These are phyloP conservation scores for Alternaria alternata DNA, from an alignment of 2,329 filamentous ascomycete species.

Conservation along the genomic window DNA sequence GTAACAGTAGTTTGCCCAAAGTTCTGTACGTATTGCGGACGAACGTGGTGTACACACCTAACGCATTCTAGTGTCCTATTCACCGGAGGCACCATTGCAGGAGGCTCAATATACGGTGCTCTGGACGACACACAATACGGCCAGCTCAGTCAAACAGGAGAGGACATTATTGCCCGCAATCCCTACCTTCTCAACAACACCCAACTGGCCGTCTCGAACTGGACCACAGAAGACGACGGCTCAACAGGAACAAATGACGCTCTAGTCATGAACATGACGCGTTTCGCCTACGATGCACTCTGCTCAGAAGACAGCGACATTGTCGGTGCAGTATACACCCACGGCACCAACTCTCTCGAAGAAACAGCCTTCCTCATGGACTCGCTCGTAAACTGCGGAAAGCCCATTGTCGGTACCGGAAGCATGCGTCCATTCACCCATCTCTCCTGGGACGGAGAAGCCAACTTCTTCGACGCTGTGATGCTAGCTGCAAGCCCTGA, in stretches of 20 bases:
- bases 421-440: constrained; percentile 40
- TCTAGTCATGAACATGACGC: constrained; percentile 44
- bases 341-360: constrained; percentile 42
- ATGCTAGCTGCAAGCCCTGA: constrained; percentile 34
- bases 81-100: constrained; percentile 39
- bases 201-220: constrained; percentile 41
- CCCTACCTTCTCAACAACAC: constrained; percentile 40
- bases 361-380: constrained; percentile 42
- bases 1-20: constrained; percentile 35
- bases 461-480: constrained; percentile 41
- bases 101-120: constrained; percentile 38
- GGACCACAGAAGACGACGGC: constrained; percentile 25
- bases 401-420: constrained; percentile 37
- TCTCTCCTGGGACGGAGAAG: constrained; percentile 35
- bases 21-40: constrained; percentile 22
- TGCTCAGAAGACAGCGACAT: constrained; percentile 42
- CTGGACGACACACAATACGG: constrained; percentile 43
- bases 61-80: constrained; percentile 25
- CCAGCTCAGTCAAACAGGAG: constrained; percentile 29
- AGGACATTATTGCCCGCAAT: constrained; percentile 38
- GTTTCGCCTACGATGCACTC: constrained; percentile 36
- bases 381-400: constrained; percentile 37
- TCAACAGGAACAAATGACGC: constrained; percentile 41
- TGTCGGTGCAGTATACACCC: constrained; percentile 38
- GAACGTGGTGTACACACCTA: not conserved